Evolutionary conservation across 768 basidiomycete genomes (phyloP), one percentile per base, ranked within the genome.

Genomic region (Xanthoconium purpureum): DNA sequence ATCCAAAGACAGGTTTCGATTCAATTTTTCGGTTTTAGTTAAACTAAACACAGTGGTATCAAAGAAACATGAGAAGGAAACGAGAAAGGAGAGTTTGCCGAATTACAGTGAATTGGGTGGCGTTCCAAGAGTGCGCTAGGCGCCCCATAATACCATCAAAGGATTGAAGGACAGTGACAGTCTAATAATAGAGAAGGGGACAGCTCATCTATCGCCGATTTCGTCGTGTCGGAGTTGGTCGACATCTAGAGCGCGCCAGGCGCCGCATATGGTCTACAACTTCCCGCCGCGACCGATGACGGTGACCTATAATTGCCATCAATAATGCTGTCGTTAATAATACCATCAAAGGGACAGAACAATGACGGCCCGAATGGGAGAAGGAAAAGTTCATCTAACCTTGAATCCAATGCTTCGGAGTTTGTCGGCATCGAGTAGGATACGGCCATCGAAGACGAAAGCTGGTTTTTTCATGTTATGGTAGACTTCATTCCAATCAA

Each of bases 391-490:
- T 46, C 35, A 47, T 58, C 61, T 48, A 18, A 89, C 89, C 73
- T 84, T 90, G 85, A 98, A 98, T 38, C 96, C 96, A 66, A 98
- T 97, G 67, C 83, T 71, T 64, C 81, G 82, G 60, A 98, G 78
- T 71, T 84, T 82, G 49, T 85, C 84, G 11, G 83, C 84, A 68
- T 98, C 90, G 43, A 98, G 80, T 66, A 98, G 80, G 58, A 97
- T 77, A 33, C 94, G 84, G 6, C 94, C 94, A 69, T 98, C 96
- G 66, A 98, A 98, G 61, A 99, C 81, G 68, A 97, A 98, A 6
- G 97, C 96, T n/a, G 97, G 97, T 80, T 98, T 97, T 67, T 88
- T 90, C 93, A 98, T 98, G 66, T 79, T 75, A 49, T 76, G 72
- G 75, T 98, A 97, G 40, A 98, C 89, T 36, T 77, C 76, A 64